phyloP scores from a whole-genome alignment of 2,329 filamentous ascomycete genomes.

The Aspergillus awamori region DNA sequence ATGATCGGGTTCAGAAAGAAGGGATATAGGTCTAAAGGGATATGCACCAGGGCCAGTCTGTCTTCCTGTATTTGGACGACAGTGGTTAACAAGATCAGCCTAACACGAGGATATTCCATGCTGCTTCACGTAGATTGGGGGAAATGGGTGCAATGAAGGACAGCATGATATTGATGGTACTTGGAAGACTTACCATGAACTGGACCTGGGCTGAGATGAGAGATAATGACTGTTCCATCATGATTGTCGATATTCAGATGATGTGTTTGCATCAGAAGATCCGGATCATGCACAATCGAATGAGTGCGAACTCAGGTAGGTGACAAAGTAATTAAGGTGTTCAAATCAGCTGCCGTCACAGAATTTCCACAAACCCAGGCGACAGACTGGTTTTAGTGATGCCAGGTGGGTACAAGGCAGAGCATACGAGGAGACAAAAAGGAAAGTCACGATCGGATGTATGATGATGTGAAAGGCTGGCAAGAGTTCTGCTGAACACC shows the following conservation, averaged over 20 bases:
- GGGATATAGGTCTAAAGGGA: constrained; percentile 76
- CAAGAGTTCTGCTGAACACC: not conserved
- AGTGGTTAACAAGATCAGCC: constrained; percentile 23
- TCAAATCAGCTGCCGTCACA: not conserved
- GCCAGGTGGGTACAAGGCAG: not conserved
- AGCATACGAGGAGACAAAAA: not conserved
- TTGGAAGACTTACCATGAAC: constrained; percentile 31
- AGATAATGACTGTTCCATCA: constrained; percentile 34
- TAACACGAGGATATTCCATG: constrained; percentile 8
- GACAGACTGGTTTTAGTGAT: not conserved
- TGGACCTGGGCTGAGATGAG: constrained; percentile 37
- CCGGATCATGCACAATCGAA: not conserved
- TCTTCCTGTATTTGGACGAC: constrained; percentile 65
- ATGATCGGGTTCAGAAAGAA: constrained; percentile 84
- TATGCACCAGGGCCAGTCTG: constrained; percentile 84
- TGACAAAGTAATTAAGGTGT: not conserved
- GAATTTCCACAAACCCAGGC: not conserved
- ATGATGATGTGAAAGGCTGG: not conserved
- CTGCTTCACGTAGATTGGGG: not conserved
- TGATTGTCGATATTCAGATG: constrained; percentile 7
- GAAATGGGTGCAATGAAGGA: not conserved
- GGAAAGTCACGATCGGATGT: not conserved
- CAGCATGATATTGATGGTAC: not conserved
- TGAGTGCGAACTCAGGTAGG: not conserved
- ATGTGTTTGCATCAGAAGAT: not conserved